Evolutionary conservation across 345 rosid species (phyloP), one percentile per base, ranked within the genome.

Genomic region (Sonneratia alba): DNA sequence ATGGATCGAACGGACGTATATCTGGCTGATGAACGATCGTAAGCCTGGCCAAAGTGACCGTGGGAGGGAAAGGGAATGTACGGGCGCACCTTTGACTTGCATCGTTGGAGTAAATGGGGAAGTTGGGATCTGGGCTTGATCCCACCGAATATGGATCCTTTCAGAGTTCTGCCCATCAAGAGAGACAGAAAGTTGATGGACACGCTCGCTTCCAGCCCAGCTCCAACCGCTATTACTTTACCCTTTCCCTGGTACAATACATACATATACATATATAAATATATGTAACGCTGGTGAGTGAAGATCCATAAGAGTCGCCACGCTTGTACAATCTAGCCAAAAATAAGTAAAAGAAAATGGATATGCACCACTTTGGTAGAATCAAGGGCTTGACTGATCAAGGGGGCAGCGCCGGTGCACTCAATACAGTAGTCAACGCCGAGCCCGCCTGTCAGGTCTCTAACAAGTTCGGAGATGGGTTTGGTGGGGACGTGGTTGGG

Each of bases 371-470:
- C 27, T 79, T 84, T 81, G 49, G 88, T 76, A 64, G 90, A 77
- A 42, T 72, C 68, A 36, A 91, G 70, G 40, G 89, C 91, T 71
- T 89, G 72, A 74, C 82, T 76, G 49, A 83, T 32, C 66, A 88
- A 79, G 16, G 71, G 38, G 2, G 79, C 18, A 14, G 36, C 77
- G 14, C 90, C 96, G 4, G 81, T 76, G 78, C 96, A 91, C 71
- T 88, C 91, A 48, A 91, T 82, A 84, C 90, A 77, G 66, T 77
- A 87, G 74, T 88, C 89, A 2, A 87, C 91, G 21, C 90, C 91
- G 11, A 69, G 49, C 66, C 88, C 96, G 42, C 67, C 77, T 0
- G 75, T 87, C 53, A 85, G 64, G 37, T 82, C 88, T 63, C 43
- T 82, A 10, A 89, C 71, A 47, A 83, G 37, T 53, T 81, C 75